Percentiles rank a stretch among this genome's conserved stretches.
Evolutionary conservation across 257 asterid genomes (phyloP).

Genomic region (Datura wrightii): DNA sequence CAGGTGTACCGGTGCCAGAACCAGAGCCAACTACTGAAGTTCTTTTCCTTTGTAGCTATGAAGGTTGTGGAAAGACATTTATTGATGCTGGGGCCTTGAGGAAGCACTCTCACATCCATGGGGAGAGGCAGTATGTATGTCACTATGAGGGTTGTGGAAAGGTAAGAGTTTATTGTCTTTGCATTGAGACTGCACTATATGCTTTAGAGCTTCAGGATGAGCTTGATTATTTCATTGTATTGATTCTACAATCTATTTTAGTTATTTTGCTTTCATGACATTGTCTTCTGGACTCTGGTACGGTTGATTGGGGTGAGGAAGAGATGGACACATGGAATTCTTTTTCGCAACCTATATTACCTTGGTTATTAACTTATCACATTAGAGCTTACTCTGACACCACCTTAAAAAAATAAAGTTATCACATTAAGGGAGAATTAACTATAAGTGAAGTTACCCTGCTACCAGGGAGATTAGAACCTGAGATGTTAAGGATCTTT

Average conservation of each 20-base stretch:
- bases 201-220: not conserved
- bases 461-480: conserved; percentile 16
- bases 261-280: not conserved
- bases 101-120: conserved; percentile 98
- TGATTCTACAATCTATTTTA: not conserved
- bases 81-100: conserved; percentile 95
- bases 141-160: conserved; percentile 87
- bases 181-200: conserved; percentile 18
- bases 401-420: not conserved
- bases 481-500: not conserved
- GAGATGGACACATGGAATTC: not conserved
- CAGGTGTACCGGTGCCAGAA: conserved; percentile 70
- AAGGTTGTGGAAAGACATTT: conserved; percentile 98
- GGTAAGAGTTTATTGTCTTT: conserved; percentile 41
- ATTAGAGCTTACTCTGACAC: not conserved
- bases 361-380: not conserved
- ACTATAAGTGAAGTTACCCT: not conserved
- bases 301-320: not conserved
- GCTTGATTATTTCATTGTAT: not conserved
- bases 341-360: not conserved
- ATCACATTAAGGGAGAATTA: not conserved
- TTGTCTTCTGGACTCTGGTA: not conserved
- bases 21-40: conserved; percentile 98
- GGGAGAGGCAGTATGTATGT: conserved; percentile 94
- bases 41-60: conserved; percentile 95